Evolutionary conservation across 2,329 filamentous ascomycete genomes (phyloP).

Genomic region (Diaporthe ampelina): DNA sequence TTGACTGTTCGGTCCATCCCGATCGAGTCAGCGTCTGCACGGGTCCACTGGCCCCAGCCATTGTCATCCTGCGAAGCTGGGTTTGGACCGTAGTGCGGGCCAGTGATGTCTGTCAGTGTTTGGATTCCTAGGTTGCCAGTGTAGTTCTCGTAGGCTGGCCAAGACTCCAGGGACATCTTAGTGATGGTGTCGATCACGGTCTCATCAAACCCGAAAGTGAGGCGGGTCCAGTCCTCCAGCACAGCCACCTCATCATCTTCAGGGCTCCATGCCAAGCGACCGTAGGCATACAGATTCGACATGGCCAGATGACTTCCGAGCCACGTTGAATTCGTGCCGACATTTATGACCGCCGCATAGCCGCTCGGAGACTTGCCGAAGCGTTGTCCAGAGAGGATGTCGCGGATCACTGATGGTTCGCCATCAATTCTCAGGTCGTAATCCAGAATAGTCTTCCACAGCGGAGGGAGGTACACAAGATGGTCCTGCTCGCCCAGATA

Average conservation of each 20-base stretch:
- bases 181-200: slow-evolving; percentile 71
- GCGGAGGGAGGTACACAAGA: slow-evolving; percentile 75
- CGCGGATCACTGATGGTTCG: slow-evolving; percentile 66
- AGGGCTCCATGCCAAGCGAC: slow-evolving; percentile 76
- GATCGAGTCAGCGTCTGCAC: slow-evolving; percentile 70
- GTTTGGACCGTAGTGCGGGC: slow-evolving; percentile 77
- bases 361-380: slow-evolving; percentile 71
- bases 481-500: slow-evolving; percentile 80
- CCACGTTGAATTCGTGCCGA: slow-evolving; percentile 77
- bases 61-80: slow-evolving; percentile 77
- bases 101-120: slow-evolving; percentile 77
- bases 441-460: slow-evolving; percentile 78
- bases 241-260: slow-evolving; percentile 61
- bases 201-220: slow-evolving; percentile 72
- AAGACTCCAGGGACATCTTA: slow-evolving; percentile 76
- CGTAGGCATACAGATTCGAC: slow-evolving; percentile 80
- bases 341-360: slow-evolving; percentile 76
- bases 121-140: slow-evolving; percentile 79
- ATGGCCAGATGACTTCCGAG: slow-evolving; percentile 78
- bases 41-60: slow-evolving; percentile 80
- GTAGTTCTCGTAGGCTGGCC: slow-evolving; percentile 80
- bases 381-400: slow-evolving; percentile 72
- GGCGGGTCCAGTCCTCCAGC: slow-evolving; percentile 75
- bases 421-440: slow-evolving; percentile 76
- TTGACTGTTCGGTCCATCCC: slow-evolving; percentile 80